Conservation (phyloP, 116 monocot genomes). For the Thalassia testudinum region DNA sequence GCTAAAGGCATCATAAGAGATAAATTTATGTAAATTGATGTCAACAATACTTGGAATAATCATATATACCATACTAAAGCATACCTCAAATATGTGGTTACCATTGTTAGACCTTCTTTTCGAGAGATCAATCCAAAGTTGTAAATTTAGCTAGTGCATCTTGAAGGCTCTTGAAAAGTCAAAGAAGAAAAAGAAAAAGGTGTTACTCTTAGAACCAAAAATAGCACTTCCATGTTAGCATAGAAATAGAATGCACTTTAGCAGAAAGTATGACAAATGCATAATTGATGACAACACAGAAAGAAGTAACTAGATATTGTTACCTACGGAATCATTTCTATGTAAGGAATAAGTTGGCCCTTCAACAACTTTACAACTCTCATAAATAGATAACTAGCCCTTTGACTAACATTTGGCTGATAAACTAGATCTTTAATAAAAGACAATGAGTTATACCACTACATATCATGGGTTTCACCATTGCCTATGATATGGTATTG, state of each 20-base stretch:
- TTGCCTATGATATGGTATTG: too few species aligned
- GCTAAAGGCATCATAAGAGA: too few species aligned
- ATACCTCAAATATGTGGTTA: background rate
- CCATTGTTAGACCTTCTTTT: background rate
- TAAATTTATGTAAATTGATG: too few species aligned
- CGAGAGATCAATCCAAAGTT: background rate
- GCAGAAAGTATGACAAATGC: background rate
- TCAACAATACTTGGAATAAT: too few species aligned
- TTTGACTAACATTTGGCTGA: constrained; percentile 15
- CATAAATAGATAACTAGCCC: constrained; percentile 32
- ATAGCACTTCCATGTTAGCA: background rate
- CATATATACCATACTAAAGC: background rate
- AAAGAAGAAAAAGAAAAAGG: background rate
- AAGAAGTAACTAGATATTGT: background rate
- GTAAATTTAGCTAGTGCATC: background rate
- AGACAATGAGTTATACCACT: too few species aligned
- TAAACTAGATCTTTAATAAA: too few species aligned
- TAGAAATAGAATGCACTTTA: background rate
- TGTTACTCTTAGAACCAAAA: background rate
- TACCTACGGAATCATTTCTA: constrained; percentile 29
- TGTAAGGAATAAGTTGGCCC: constrained; percentile 22
- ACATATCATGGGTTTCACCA: too few species aligned
- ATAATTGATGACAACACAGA: background rate
- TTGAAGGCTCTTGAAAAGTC: background rate
- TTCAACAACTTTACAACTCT: constrained; percentile 26